phyloP scores from a whole-genome alignment of 129 eudicot species.

The Tagetes erecta region DNA sequence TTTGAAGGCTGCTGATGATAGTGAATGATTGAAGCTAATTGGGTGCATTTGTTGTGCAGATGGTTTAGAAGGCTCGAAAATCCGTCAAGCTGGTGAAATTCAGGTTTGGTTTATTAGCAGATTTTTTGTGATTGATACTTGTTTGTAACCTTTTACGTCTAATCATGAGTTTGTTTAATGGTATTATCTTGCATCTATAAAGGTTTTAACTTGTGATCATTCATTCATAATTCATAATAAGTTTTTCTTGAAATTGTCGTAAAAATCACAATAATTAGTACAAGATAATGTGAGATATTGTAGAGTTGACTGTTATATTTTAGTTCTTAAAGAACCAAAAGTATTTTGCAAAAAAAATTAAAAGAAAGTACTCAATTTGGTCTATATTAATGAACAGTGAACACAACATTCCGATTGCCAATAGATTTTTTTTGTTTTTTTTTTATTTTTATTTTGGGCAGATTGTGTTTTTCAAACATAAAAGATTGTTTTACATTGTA shows the following conservation, averaged over 20 bases:
- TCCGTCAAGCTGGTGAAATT: slow-evolving; percentile 47
- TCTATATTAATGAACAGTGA: background rate
- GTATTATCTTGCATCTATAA: background rate
- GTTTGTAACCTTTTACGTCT: background rate
- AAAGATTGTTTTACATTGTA: slow-evolving; percentile 13
- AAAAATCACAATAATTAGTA: background rate
- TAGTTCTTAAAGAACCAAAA: slow-evolving; percentile 10
- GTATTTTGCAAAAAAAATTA: background rate
- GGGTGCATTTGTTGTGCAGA: slow-evolving; percentile 30
- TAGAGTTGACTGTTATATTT: background rate
- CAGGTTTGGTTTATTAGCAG: slow-evolving; percentile 46
- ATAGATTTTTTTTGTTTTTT: slow-evolving; percentile 3
- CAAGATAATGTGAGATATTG: background rate
- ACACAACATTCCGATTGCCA: background rate
- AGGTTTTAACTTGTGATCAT: background rate
- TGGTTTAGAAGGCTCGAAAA: slow-evolving; percentile 33
- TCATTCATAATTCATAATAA: background rate
- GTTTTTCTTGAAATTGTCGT: background rate
- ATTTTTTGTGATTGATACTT: background rate
- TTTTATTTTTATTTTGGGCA: slow-evolving; percentile 21
- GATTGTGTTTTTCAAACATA: background rate
- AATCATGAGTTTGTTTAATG: slow-evolving; percentile 2
- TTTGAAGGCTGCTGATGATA: slow-evolving; percentile 23
- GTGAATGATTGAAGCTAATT: slow-evolving; percentile 1
- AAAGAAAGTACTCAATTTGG: background rate